phyloP scores from a whole-genome alignment of 2,329 filamentous ascomycete genomes.

The Claviceps maximensis region DNA sequence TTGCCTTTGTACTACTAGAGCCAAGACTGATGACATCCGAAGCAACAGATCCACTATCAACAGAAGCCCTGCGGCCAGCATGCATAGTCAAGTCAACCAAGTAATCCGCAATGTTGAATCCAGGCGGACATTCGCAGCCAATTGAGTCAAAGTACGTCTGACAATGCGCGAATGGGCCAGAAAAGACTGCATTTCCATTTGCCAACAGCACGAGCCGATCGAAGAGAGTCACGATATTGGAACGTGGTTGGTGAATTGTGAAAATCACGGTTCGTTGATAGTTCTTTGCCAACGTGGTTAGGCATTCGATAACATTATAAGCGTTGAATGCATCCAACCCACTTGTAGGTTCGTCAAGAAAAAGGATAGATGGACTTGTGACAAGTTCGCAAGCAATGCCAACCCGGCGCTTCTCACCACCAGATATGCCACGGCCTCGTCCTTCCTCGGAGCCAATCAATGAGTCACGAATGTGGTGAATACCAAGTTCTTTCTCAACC shows the following conservation, averaged over 20 bases:
- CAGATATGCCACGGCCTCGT: slow-evolving; percentile 86
- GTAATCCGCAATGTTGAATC: slow-evolving; percentile 98
- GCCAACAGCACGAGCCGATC: slow-evolving; percentile 87
- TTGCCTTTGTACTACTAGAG: slow-evolving; percentile 73
- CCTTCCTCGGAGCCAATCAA: slow-evolving; percentile 94
- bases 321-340: slow-evolving; percentile 94
- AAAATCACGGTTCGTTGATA: slow-evolving; percentile 97
- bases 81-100: slow-evolving; percentile 98
- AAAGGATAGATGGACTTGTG: slow-evolving; percentile 91
- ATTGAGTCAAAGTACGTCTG: slow-evolving; percentile 87
- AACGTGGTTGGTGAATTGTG: slow-evolving; percentile 94
- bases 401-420: slow-evolving; percentile 89
- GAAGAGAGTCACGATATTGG: slow-evolving; percentile 95
- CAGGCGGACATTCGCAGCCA: slow-evolving; percentile 84
- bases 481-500: slow-evolving; percentile 91
- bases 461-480: slow-evolving; percentile 86
- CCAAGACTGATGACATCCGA: slow-evolving; percentile 54
- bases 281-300: slow-evolving; percentile 86
- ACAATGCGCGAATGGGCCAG: slow-evolving; percentile 76
- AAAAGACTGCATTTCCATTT: slow-evolving; percentile 82
- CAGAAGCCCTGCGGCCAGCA: slow-evolving; percentile 48
- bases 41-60: slow-evolving; percentile 39
- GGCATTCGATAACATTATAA: slow-evolving; percentile 93
- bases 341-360: slow-evolving; percentile 93
- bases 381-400: slow-evolving; percentile 96